Percentiles rank a stretch among this genome's conserved stretches.
Conservation (phyloP, 352 stramenopile genomes). For the Phytophthora pinifolia region DNA sequence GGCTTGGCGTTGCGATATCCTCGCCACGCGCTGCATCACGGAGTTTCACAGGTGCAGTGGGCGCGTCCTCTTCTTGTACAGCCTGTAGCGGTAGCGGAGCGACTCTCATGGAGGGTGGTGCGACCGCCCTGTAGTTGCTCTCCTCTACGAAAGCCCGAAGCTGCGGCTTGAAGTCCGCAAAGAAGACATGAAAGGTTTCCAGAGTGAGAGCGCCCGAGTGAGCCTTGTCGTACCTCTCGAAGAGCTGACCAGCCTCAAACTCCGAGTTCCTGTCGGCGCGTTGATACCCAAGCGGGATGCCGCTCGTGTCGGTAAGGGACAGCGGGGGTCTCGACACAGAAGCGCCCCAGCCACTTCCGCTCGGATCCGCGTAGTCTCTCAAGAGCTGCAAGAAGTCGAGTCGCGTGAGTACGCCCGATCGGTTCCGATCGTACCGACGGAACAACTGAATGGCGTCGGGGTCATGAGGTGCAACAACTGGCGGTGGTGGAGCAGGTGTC, state of each 20-base stretch:
- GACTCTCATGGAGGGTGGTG: slow-evolving; percentile 1
- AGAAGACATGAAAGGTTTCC: slow-evolving; percentile 72
- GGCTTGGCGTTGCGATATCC: neutral
- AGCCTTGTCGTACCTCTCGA: slow-evolving; percentile 77
- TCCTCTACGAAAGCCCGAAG: slow-evolving; percentile 69
- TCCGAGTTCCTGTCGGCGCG: slow-evolving; percentile 75
- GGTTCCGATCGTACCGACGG: slow-evolving; percentile 64
- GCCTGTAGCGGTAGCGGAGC: slow-evolving; percentile 6
- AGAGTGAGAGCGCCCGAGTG: slow-evolving; percentile 57
- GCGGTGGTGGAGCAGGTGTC: neutral
- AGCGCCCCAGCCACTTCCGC: slow-evolving; percentile 4
- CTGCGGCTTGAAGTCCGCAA: slow-evolving; percentile 69
- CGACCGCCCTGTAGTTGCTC: slow-evolving; percentile 32
- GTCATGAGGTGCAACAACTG: slow-evolving; percentile 26
- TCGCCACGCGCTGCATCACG: slow-evolving; percentile 5
- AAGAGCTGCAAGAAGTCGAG: slow-evolving; percentile 74
- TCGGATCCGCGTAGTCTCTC: slow-evolving; percentile 57
- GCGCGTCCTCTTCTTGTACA: slow-evolving; percentile 23
- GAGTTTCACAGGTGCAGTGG: neutral
- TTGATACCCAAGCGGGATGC: slow-evolving; percentile 72
- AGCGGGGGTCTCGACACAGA: slow-evolving; percentile 38
- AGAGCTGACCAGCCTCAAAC: slow-evolving; percentile 84
- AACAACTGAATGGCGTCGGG: slow-evolving; percentile 83
- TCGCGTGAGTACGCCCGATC: slow-evolving; percentile 53
- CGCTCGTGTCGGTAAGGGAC: slow-evolving; percentile 62